Base-by-base conservation (phyloP, 2,329 filamentous ascomycete genomes). In the Trichoderma sp. region DNA sequence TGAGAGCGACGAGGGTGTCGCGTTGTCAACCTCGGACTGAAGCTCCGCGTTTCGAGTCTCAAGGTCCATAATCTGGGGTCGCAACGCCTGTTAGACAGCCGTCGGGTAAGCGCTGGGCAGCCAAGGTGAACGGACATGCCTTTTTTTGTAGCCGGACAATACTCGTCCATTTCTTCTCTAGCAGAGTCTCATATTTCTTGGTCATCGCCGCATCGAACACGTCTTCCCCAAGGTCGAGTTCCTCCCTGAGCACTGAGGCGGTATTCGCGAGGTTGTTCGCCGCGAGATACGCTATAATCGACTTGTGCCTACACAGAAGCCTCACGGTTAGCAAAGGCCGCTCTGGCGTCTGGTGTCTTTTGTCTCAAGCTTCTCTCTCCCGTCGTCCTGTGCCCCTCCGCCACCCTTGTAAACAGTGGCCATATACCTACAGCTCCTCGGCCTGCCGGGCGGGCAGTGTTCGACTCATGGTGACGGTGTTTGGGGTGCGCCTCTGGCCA, bases 151-250 rank as follows among this genome's bases (percentile, higher is more conserved):
- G 85, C 77, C 96, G 90, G 81, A 98, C 95, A 33, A 98, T 93
- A 81, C 95, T 97, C 24, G 96, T 98, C 96, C 96, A 98, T 88
- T 98, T 98, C 90, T 98, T 98, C 88, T 98, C 96, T 79, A 98
- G 86, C 33, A 98, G 85, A 2, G 94, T 94, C 85, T 98, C 95
- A 86, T 98, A 98, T 86, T 97, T 98, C 87, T 98, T 98, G 71
- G 93, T 90, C 24, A 94, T 98, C 21, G 90, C 89, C 77, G 93
- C 88, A 82, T 98, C 95, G 80, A 97, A 95, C 65, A 86, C 85
- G 74, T 90, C 85, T 78, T 93, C 91, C 69, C 91, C 89, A 5
- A 98, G 89, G 74, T 89, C 89, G n/a, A 94, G 86, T 84, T 98
- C 95, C 81, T 93, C 89, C 77, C 95, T 91, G 76, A 98, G 87